Base-by-base conservation (phyloP, 371 early-diverging fungal species). In the Basidiobolus heterosporus region DNA sequence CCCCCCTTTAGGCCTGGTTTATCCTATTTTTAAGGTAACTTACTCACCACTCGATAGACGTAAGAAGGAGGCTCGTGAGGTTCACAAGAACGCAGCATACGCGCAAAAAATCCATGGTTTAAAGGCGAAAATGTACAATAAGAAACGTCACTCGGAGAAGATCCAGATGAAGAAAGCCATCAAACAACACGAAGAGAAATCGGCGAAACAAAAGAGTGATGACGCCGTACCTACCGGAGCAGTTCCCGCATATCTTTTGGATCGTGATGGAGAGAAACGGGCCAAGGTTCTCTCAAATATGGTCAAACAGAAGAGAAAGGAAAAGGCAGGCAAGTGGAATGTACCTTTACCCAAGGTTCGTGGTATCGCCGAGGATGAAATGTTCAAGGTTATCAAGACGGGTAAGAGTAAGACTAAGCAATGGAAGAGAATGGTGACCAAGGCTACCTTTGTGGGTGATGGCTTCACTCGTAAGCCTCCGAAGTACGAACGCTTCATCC, bases 381-480 rank as follows among this genome's bases (percentile, higher is more conserved):
- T 95, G 71, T 99, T 99, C 78, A 92, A 89, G 74, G 98, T 97
- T 6, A 69, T 98, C 52, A 90, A 87, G 65, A 87, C 91, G 1
- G 99, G 99, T 54, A 98, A 98, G 74, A 74, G 78, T 56, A 88
- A 91, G 64, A 65, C 65, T 64, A 62, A 98, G 69, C 74, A 85
- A 53, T 99, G 99, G 99, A 99, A 99, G 71, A 85, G 99, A 59
- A 86, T 99, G 79, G 91, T 99, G 20, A 97, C 97, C 58, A 98
- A 98, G 73, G 93, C 96, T 1, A 97, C 98, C 14, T 99, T 99
- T 79, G 99, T 99, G 18, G 98, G 98, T 36, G 95, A 91, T 44
- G 91, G 92, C 5, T 99, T 97, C 63, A 99, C 98, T 15, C 87
- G 99, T 57, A 98, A 98, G 64, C 98, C 98, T 36, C 99, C 99